Evolutionary conservation across 106 monocot genomes (phyloP).

Genomic region (Acorus calamus): DNA sequence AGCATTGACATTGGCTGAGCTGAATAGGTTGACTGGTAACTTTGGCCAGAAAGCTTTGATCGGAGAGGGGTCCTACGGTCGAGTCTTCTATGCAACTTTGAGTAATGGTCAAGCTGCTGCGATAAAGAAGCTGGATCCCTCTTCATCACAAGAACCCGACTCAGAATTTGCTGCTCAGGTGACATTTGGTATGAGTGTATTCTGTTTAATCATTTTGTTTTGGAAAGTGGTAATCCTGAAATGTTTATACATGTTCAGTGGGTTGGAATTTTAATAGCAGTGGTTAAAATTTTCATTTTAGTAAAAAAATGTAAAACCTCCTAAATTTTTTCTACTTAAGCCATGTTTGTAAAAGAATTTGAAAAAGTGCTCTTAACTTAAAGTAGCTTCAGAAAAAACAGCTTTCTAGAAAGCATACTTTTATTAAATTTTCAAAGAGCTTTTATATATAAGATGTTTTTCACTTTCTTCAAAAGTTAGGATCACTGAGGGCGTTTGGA

Average conservation of each 20-base stretch:
- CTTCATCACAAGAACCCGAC: conserved; percentile 21
- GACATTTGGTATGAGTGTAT: background rate
- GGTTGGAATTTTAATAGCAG: too few species aligned
- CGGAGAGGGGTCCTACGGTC: conserved; percentile 44
- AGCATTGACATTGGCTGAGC: conserved; percentile 20
- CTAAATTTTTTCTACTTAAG: too few species aligned
- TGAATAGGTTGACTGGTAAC: conserved; percentile 24
- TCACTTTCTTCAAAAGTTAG: background rate
- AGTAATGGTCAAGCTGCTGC: conserved; percentile 27
- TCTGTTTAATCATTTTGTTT: too few species aligned
- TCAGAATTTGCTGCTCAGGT: conserved; percentile 41
- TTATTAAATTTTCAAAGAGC: background rate
- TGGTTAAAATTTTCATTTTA: too few species aligned
- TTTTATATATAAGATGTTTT: conserved; percentile 1
- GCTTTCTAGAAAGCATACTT: background rate
- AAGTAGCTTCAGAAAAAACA: background rate
- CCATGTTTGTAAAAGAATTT: too few species aligned
- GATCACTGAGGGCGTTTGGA: too few species aligned
- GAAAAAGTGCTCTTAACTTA: too few species aligned
- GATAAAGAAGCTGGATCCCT: conserved; percentile 36
- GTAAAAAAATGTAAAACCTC: too few species aligned
- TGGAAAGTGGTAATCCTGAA: too few species aligned
- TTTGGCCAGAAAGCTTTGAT: conserved; percentile 35
- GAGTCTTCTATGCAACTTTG: conserved; percentile 18
- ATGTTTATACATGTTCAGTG: too few species aligned